Conservation (phyloP, 1,139 yeast species). For the Yamadazyma trypodendri region DNA sequence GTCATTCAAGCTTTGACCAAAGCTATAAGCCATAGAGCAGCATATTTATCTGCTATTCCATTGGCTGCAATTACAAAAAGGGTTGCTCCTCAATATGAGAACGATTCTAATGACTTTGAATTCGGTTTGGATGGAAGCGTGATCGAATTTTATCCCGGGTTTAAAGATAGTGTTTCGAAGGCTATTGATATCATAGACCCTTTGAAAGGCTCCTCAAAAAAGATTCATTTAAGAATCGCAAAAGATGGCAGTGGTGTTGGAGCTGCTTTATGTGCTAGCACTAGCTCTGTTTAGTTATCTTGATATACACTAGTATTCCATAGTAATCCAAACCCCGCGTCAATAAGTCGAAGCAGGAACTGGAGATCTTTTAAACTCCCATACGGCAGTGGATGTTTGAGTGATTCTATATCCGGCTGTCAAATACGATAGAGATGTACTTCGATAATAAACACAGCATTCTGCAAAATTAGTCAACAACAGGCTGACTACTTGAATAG, state of each 20-base stretch:
- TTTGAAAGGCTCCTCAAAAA: slow-evolving; percentile 67
- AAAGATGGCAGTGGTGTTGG: slow-evolving; percentile 97
- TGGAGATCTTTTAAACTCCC: too few relatives aligned
- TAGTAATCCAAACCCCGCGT: too few relatives aligned
- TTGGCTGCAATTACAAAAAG: slow-evolving; percentile 66
- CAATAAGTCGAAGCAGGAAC: too few relatives aligned
- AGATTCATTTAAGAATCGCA: slow-evolving; percentile 73
- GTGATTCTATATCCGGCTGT: too few relatives aligned
- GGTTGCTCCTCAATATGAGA: slow-evolving; percentile 42
- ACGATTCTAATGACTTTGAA: slow-evolving; percentile 70
- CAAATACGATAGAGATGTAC: too few relatives aligned
- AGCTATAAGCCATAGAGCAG: slow-evolving; percentile 83
- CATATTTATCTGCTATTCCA: slow-evolving; percentile 82
- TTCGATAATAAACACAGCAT: too few relatives aligned
- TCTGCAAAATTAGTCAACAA: too few relatives aligned
- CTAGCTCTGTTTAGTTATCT: slow-evolving; percentile 7
- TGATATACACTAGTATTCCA: neutral
- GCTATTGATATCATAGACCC: slow-evolving; percentile 70
- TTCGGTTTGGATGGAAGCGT: slow-evolving; percentile 95
- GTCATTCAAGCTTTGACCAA: slow-evolving; percentile 71
- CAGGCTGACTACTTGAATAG: too few relatives aligned
- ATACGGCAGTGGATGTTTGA: too few relatives aligned
- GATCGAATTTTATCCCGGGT: slow-evolving; percentile 88
- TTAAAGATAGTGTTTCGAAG: slow-evolving; percentile 70
- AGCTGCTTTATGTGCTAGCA: slow-evolving; percentile 84